A percentile compares a stretch with the other conserved stretches of the same genome.
phyloP scores from a whole-genome alignment of 805 yeast species.

The Saccharomycopsis amapae region DNA sequence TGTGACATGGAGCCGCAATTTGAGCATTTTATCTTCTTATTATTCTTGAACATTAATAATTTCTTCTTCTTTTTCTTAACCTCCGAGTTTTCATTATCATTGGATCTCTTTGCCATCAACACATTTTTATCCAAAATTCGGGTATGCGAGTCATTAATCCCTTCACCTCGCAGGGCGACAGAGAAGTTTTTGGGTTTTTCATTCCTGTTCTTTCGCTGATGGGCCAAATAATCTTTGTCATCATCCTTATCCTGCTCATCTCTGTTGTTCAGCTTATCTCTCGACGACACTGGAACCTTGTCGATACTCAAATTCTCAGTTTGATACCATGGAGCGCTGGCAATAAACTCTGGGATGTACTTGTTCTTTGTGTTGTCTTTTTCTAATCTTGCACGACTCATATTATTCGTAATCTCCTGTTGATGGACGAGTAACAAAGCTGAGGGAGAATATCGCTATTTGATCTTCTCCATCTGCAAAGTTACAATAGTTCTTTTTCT shows the following conservation, averaged over 20 bases:
- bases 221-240: constrained; percentile 35
- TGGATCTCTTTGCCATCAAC: neutral
- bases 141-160: constrained; percentile 35
- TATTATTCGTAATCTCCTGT: neutral
- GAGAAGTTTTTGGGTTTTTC: constrained; percentile 33
- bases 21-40: constrained; percentile 27
- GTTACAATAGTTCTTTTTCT: neutral
- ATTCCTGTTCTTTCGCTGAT: constrained; percentile 37
- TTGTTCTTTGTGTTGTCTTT: constrained; percentile 23
- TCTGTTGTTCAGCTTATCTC: constrained; percentile 20
- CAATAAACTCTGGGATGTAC: constrained; percentile 32
- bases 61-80: constrained; percentile 7
- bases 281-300: constrained; percentile 8
- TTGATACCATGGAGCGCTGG: constrained; percentile 33
- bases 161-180: constrained; percentile 40
- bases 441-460: too few species aligned
- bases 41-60: constrained; percentile 10
- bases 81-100: neutral
- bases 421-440: too few species aligned
- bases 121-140: constrained; percentile 24
- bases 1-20: constrained; percentile 34
- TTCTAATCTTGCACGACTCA: neutral
- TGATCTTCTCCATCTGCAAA: too few species aligned
- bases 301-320: constrained; percentile 9
- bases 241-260: constrained; percentile 24